phyloP scores from a whole-genome alignment of 2,329 filamentous ascomycete genomes.

The Juglanconis oblonga region DNA sequence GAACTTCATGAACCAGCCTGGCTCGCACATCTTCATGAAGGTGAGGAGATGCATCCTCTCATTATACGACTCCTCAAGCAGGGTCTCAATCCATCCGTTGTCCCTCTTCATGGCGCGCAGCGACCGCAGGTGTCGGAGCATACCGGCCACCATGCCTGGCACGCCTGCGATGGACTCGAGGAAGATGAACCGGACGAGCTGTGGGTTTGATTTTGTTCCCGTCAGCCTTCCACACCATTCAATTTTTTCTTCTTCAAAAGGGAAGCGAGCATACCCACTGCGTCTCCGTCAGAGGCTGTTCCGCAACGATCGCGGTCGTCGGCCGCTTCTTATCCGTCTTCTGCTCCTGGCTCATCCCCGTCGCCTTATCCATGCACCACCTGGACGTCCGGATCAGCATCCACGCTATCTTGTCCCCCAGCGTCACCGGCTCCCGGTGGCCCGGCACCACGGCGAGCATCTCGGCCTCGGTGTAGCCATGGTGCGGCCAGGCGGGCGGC shows the following conservation, averaged over 20 bases:
- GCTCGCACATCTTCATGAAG: slow-evolving; percentile 81
- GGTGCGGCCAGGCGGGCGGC: slow-evolving; percentile 67
- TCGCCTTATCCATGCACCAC: slow-evolving; percentile 77
- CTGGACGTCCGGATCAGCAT: slow-evolving; percentile 72
- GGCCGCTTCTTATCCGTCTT: slow-evolving; percentile 58
- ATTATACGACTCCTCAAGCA: slow-evolving; percentile 88
- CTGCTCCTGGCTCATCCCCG: slow-evolving; percentile 71
- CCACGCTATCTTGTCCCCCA: slow-evolving; percentile 77
- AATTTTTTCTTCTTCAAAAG: neutral
- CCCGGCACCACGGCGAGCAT: slow-evolving; percentile 73
- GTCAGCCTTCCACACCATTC: neutral
- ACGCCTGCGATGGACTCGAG: slow-evolving; percentile 93
- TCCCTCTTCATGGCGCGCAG: slow-evolving; percentile 84
- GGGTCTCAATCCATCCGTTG: slow-evolving; percentile 94
- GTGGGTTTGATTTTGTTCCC: neutral
- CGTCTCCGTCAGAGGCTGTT: slow-evolving; percentile 69
- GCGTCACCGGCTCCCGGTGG: slow-evolving; percentile 70
- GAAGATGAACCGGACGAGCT: slow-evolving; percentile 83
- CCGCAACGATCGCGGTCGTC: slow-evolving; percentile 50
- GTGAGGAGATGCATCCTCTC: slow-evolving; percentile 90
- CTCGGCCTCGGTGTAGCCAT: slow-evolving; percentile 73
- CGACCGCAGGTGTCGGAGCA: slow-evolving; percentile 84
- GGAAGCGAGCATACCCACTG: slow-evolving; percentile 63
- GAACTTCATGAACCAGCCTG: slow-evolving; percentile 81
- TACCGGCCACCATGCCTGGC: slow-evolving; percentile 94